These are phyloP conservation scores for Xylaria digitata DNA, from an alignment of 2,329 filamentous ascomycete genomes.

Conservation along the genomic window DNA sequence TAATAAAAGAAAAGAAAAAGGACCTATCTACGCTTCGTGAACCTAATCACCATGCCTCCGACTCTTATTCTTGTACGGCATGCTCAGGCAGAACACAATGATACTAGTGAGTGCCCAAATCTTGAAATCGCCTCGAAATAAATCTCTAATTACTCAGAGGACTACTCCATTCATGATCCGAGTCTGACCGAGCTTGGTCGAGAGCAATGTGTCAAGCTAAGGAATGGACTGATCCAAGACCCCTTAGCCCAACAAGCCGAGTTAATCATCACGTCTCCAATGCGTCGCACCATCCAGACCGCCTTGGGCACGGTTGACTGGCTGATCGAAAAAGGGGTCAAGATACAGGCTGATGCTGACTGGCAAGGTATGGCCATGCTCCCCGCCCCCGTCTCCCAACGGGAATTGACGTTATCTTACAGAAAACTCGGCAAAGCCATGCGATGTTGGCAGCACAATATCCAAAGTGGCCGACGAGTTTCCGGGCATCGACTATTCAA, in stretches of 20 bases:
- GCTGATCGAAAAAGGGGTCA: constrained; percentile 65
- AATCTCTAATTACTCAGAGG: constrained; percentile 50
- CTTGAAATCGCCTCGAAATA: not conserved
- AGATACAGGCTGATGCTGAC: constrained; percentile 66
- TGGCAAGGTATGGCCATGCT: constrained; percentile 68
- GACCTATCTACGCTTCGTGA: no score
- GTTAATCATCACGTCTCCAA: constrained; percentile 71
- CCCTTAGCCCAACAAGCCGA: constrained; percentile 58
- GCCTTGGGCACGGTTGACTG: constrained; percentile 68
- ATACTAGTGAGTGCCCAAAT: constrained; percentile 57
- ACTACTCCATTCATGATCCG: constrained; percentile 63
- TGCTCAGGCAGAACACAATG: constrained; percentile 76
- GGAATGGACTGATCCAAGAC: constrained; percentile 56
- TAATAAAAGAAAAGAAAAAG: no score
- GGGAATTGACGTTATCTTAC: constrained; percentile 28
- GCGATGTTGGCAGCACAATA: constrained; percentile 69
- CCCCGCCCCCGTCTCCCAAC: not conserved
- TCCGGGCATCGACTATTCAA: constrained; percentile 66
- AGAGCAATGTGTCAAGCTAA: constrained; percentile 60
- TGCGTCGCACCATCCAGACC: constrained; percentile 74
- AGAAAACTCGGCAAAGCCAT: constrained; percentile 68
- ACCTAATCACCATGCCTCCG: constrained; percentile 58
- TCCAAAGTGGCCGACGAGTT: constrained; percentile 60
- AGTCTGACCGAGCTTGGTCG: constrained; percentile 61
- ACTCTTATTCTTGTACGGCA: constrained; percentile 87